A percentile compares a stretch with the other conserved stretches of the same genome.
These are phyloP conservation scores for Cyclaneusma minus DNA, from an alignment of 2,329 filamentous ascomycete species.

Conservation along the genomic window DNA sequence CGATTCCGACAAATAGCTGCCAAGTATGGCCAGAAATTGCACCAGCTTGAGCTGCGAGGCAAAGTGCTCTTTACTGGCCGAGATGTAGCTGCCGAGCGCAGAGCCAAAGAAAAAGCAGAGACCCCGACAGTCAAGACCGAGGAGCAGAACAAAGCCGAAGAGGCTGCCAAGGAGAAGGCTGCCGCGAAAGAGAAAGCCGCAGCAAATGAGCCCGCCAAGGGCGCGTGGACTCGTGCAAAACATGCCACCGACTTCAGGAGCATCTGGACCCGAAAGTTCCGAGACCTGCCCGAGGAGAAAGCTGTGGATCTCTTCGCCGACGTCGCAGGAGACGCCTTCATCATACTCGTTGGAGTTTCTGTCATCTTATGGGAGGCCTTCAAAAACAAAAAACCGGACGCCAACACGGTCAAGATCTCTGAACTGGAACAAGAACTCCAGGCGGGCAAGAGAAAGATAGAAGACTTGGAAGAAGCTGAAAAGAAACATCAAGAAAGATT, in stretches of 20 bases:
- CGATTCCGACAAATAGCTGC: slow-evolving; percentile 45
- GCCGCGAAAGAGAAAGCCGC: slow-evolving; percentile 22
- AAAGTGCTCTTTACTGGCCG: slow-evolving; percentile 43
- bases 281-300: slow-evolving; percentile 46
- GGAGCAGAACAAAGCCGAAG: slow-evolving; percentile 40
- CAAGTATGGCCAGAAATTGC: slow-evolving; percentile 45
- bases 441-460: slow-evolving; percentile 32
- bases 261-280: slow-evolving; percentile 46
- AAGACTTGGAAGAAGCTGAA: slow-evolving; percentile 35
- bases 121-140: slow-evolving; percentile 50
- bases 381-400: slow-evolving; percentile 43
- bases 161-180: slow-evolving; percentile 23
- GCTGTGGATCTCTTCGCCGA: slow-evolving; percentile 53
- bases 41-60: slow-evolving; percentile 52
- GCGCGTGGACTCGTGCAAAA: slow-evolving; percentile 13
- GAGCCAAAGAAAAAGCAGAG: slow-evolving; percentile 45
- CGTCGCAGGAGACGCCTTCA: slow-evolving; percentile 47
- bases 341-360: slow-evolving; percentile 38
- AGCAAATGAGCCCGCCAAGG: slow-evolving; percentile 11
- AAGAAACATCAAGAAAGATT: slow-evolving; percentile 13
- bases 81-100: slow-evolving; percentile 38
- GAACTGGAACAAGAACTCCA: slow-evolving; percentile 35
- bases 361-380: slow-evolving; percentile 48
- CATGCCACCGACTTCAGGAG: slow-evolving; percentile 25
- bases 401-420: slow-evolving; percentile 35